Conservation (phyloP, 495 filamentous ascomycete species). For the Neohortaea acidophila region DNA sequence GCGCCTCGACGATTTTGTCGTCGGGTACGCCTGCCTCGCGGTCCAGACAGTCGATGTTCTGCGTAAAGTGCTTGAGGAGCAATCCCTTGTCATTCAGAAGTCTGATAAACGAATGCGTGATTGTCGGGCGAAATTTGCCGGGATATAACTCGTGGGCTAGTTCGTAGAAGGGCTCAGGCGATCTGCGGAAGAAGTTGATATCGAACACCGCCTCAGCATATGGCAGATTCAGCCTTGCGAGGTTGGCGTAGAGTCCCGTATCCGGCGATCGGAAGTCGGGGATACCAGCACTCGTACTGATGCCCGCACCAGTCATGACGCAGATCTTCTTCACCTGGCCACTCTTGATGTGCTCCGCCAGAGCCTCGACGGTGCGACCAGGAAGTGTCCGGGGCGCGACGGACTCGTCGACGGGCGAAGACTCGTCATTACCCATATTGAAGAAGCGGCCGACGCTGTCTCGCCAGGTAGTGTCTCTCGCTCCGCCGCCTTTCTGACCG, state of each 20-base stretch:
- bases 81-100: slow-evolving; percentile 60
- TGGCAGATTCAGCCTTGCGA: slow-evolving; percentile 67
- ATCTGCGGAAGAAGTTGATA: slow-evolving; percentile 66
- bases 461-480: slow-evolving; percentile 10
- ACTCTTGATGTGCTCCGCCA: slow-evolving; percentile 62
- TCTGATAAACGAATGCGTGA: slow-evolving; percentile 67
- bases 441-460: slow-evolving; percentile 3
- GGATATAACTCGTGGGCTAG: slow-evolving; percentile 85
- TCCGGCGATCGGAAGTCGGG: slow-evolving; percentile 65
- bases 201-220: slow-evolving; percentile 73
- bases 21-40: slow-evolving; percentile 69
- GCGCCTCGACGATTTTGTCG: slow-evolving; percentile 77
- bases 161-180: slow-evolving; percentile 82
- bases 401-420: slow-evolving; percentile 45
- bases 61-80: slow-evolving; percentile 77
- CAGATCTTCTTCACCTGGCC: slow-evolving; percentile 54
- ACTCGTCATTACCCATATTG: slow-evolving; percentile 58
- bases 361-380: slow-evolving; percentile 48
- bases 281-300: slow-evolving; percentile 30
- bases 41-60: slow-evolving; percentile 95
- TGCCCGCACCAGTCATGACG: slow-evolving; percentile 40
- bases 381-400: slow-evolving; percentile 48
- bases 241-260: slow-evolving; percentile 69
- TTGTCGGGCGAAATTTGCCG: slow-evolving; percentile 73
- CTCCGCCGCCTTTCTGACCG: slow-evolving; percentile 15